phyloP scores from a whole-genome alignment of 2,329 filamentous ascomycete species.

The Xylaria multiplex region DNA sequence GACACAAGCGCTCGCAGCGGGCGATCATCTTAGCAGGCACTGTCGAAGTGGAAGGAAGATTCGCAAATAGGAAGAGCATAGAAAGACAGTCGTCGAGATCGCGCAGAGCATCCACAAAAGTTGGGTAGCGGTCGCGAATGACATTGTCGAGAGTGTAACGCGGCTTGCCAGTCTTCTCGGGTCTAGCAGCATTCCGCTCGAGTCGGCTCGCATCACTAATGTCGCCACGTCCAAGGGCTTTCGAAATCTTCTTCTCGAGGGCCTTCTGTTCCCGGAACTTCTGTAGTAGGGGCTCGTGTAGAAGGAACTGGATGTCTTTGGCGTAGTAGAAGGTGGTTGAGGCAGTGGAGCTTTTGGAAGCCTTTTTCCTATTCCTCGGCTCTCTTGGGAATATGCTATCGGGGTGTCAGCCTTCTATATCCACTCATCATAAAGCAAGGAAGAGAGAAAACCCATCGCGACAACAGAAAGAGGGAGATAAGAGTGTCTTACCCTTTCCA shows the following conservation, averaged over 20 bases:
- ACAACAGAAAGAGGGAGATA: neutral
- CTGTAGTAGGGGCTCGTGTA: conserved; percentile 91
- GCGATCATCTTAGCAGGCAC: conserved; percentile 96
- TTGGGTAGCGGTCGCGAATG: conserved; percentile 97
- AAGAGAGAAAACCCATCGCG: neutral
- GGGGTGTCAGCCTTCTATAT: conserved; percentile 9
- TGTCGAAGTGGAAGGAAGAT: conserved; percentile 86
- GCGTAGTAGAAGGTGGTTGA: conserved; percentile 92
- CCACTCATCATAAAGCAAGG: neutral
- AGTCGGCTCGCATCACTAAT: conserved; percentile 86
- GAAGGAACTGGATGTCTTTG: conserved; percentile 97
- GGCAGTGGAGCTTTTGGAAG: conserved; percentile 86
- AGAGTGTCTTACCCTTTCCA: conserved; percentile 77
- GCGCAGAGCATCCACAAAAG: conserved; percentile 91
- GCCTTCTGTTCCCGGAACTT: conserved; percentile 98
- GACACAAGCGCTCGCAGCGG: conserved; percentile 88
- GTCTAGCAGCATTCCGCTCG: conserved; percentile 84
- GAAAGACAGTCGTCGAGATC: conserved; percentile 97
- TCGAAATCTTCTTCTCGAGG: conserved; percentile 96
- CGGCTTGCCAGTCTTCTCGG: conserved; percentile 91
- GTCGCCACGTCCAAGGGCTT: conserved; percentile 90
- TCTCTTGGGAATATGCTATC: conserved; percentile 88
- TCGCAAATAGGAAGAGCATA: conserved; percentile 97
- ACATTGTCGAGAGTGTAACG: conserved; percentile 94
- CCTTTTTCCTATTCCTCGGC: conserved; percentile 97